A percentile compares a stretch with the other conserved stretches of the same genome.
Conservation (phyloP, 2,329 filamentous ascomycete genomes). For the Aspergillus niger region DNA sequence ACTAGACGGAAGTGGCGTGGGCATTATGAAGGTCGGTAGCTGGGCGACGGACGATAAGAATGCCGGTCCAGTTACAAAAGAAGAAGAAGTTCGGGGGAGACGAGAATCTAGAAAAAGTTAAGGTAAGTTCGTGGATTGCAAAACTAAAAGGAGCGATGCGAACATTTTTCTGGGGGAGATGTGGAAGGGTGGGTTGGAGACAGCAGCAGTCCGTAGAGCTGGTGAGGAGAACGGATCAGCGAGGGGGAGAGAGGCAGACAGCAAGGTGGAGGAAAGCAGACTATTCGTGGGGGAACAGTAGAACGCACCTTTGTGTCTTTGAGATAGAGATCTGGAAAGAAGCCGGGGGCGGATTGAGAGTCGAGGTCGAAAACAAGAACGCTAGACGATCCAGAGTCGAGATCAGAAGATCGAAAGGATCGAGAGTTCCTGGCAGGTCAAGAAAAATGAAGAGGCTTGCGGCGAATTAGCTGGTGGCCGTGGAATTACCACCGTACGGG, state of each 20-base stretch:
- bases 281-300: neutral
- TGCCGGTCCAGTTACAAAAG: constrained; percentile 26
- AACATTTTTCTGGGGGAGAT: constrained; percentile 8
- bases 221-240: constrained; percentile 7
- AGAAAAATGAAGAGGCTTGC: constrained; percentile 25
- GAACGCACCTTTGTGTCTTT: neutral
- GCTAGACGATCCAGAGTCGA: constrained; percentile 35
- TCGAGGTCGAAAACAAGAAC: constrained; percentile 29
- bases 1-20: constrained; percentile 76
- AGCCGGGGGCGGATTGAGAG: constrained; percentile 8
- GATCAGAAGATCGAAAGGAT: constrained; percentile 27
- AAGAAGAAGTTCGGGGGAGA: constrained; percentile 19
- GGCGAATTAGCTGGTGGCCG: constrained; percentile 31
- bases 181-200: constrained; percentile 3
- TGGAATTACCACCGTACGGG: constrained; percentile 29
- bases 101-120: constrained; percentile 5
- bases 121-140: neutral
- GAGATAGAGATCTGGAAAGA: neutral
- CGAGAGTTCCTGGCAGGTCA: constrained; percentile 27
- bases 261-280: constrained; percentile 8
- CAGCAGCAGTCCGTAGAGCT: constrained; percentile 10
- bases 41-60: constrained; percentile 22
- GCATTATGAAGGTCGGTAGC: constrained; percentile 52
- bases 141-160: constrained; percentile 6
- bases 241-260: neutral